Base-by-base conservation (phyloP, 176 grass and related monocot genomes). In the Aegilops tauschii region DNA sequence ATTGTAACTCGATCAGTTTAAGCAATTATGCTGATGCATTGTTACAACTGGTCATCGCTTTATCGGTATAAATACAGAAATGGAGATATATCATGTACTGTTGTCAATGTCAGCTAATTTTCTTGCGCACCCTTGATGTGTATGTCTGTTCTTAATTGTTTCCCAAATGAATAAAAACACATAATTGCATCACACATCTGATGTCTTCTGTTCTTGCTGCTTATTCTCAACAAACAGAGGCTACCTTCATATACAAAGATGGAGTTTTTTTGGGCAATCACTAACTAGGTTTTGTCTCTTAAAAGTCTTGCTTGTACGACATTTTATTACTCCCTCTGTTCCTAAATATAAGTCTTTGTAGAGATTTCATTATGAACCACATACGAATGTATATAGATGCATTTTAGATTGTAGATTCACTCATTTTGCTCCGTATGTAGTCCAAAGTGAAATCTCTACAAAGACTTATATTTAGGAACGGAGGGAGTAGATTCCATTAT, bases 21-120 rank as follows among this genome's bases (percentile, higher is more conserved):
- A 72, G 64, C 54, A 79, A 28, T 21, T 35, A 68, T 83, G 23
- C 85, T 65, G 29, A 65, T 49, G 14, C 75, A 29, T 37, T 29
- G 49, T 52, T 52, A 52, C 49, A 52, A 52, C 49, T 52, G 49
- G 14, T 52, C 49, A 52, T 52, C 49, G 14, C 49, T 52, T 52
- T 17, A 52, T 52, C 3, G 4, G 12, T 44, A 16, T 63, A 30
- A 54, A 82, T 28, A 74, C 16, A 74, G 30, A 25, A 56, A 73
- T 73, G 52, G 31, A 52, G 12, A 64, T 69, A 80, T 79, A 39
- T 63, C 36, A 17, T 20, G 11, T 35, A 44, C 27, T 65, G 23
- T 80, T 74, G 58, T 73, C 61, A 62, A 84, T 61, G 10, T 23
- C 42, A 65, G 23, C 76, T 65, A 37, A 52, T 70, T 50, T 71